Conservation (phyloP, 495 filamentous ascomycete genomes). For the Penicillium argentinense region DNA sequence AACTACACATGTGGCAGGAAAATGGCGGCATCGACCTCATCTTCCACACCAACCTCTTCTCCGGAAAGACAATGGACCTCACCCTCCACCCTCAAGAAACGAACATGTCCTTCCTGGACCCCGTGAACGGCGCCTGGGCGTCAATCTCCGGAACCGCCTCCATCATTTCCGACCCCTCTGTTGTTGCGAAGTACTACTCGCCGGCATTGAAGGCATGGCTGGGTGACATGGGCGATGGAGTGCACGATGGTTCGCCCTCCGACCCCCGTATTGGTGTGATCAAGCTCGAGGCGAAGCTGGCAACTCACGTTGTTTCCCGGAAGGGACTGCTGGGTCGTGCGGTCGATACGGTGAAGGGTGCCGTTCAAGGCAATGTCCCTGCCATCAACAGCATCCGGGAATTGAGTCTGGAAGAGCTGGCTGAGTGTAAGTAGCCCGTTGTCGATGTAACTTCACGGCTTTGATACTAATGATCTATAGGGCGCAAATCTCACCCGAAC, state of each 20-base stretch:
- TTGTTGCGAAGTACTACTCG: constrained; percentile 76
- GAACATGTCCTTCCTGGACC: constrained; percentile 85
- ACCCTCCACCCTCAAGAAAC: constrained; percentile 64
- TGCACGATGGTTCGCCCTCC: constrained; percentile 76
- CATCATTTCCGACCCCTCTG: constrained; percentile 65
- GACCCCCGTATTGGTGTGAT: constrained; percentile 74
- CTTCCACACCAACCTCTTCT: constrained; percentile 93
- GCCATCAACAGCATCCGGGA: constrained; percentile 77
- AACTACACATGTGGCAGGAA: constrained; percentile 52
- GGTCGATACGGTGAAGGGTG: constrained; percentile 73
- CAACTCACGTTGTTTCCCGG: constrained; percentile 43
- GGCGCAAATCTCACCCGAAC: constrained; percentile 31
- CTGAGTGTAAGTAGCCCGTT: constrained; percentile 42
- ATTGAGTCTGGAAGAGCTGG: constrained; percentile 66
- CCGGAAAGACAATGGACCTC: constrained; percentile 87
- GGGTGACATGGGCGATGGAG: constrained; percentile 85
- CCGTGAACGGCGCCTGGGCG: constrained; percentile 68
- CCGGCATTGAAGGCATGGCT: constrained; percentile 80
- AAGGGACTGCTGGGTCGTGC: constrained; percentile 55
- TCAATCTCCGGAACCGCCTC: constrained; percentile 72
- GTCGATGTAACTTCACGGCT: constrained; percentile 4
- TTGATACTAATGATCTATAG: constrained; percentile 13
- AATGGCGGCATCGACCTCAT: constrained; percentile 78
- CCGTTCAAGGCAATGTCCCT: constrained; percentile 69
- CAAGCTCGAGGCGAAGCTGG: constrained; percentile 44